Evolutionary conservation across 75 land plant genomes (phyloP), one percentile per base, ranked within the genome.

Genomic region (Cryptomeria japonica): DNA sequence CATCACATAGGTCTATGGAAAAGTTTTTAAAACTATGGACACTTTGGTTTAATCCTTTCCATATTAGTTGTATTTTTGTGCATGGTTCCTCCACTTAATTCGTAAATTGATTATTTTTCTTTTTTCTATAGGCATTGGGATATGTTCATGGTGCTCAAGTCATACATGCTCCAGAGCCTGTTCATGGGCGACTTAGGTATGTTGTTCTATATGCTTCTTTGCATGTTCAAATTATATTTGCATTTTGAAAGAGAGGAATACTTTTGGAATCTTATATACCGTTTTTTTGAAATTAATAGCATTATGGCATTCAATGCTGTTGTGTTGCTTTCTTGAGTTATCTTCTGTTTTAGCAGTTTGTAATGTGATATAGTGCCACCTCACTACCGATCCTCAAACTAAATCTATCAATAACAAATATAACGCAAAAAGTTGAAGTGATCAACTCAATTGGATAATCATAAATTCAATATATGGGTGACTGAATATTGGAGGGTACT

Each of bases 161-260:
- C 89, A 91, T 97, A 18, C 97, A 96, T 93, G 99, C 99, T 79
- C 92, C 96, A 46, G 94, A 96, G 88, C 99, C 99, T 41, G 89
- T 97, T 68, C 99, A 98, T 93, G 99, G 99, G 68, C 99, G 98
- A 72, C 86, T 97, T 47, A 97, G 99, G 99, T 97, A 88, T 86
- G 88, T 36, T 87, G 44, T 28, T 79, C 64, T 84, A 31, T 51
- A 84, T 51, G 22, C 6, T 84, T 64, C 38, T 16, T 39, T 85
- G 31, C 47, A 82, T 46, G 16, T 82, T 44, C 2, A 82, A 46
- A 82, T 46, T 12, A 46, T 10, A 22, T 82, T n/a, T 75, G 37
- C 77, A 32, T 32, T 13, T 34, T 31, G 38, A 75, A 75, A 12
- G 9, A 41, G 15, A 25, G 32, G 46, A 31, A 44, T 82, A 2